These are phyloP conservation scores for Paragyromitra xinjiangensis DNA, from an alignment of 495 filamentous ascomycete species.

Conservation along the genomic window DNA sequence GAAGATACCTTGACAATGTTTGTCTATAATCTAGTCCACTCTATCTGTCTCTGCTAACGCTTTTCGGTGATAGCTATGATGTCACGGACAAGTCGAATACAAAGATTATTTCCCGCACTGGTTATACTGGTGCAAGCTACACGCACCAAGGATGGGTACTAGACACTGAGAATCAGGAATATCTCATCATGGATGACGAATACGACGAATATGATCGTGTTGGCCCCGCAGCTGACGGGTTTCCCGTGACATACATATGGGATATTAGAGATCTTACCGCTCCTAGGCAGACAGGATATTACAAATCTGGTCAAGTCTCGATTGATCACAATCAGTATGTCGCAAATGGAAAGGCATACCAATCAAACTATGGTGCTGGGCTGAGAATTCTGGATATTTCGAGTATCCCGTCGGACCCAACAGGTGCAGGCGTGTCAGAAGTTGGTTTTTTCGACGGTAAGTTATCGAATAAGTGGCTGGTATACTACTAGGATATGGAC, in stretches of 20 bases:
- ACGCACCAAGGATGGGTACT: conserved; percentile 71
- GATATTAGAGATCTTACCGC: conserved; percentile 64
- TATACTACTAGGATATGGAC: neutral
- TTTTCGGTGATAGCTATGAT: conserved; percentile 63
- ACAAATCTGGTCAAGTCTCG: conserved; percentile 62
- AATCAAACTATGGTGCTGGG: conserved; percentile 70
- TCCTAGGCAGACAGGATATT: conserved; percentile 68
- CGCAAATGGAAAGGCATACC: conserved; percentile 64
- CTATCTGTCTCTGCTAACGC: conserved; percentile 34
- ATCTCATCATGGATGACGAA: conserved; percentile 70
- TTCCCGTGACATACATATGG: conserved; percentile 68
- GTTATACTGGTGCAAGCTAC: conserved; percentile 68
- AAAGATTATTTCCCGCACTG: conserved; percentile 65
- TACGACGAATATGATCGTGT: conserved; percentile 65
- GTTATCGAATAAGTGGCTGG: neutral
- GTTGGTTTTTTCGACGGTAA: conserved; percentile 67
- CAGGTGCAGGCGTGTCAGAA: conserved; percentile 65
- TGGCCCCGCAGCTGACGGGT: conserved; percentile 62
- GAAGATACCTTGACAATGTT: conserved; percentile 61
- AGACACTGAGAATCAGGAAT: conserved; percentile 64
- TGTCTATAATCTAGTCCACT: neutral
- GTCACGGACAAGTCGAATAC: conserved; percentile 66
- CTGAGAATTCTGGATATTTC: conserved; percentile 68
- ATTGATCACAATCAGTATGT: conserved; percentile 74
- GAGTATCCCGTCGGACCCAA: conserved; percentile 65